Evolutionary conservation across 345 rosid genomes (phyloP).

Genomic region (Carallia pectinifolia): DNA sequence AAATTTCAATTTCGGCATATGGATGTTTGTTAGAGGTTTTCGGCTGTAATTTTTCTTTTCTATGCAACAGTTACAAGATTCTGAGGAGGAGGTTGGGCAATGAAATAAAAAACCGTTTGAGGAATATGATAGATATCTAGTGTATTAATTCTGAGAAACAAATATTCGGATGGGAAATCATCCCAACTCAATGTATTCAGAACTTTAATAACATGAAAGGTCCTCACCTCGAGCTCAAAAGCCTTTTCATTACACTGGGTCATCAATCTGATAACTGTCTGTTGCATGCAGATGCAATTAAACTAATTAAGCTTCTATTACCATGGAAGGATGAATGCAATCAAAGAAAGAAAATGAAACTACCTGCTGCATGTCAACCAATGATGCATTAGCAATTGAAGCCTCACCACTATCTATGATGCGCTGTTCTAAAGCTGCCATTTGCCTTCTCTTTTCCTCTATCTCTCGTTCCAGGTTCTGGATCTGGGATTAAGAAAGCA

Average conservation of each 20-base stretch:
- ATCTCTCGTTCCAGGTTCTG: constrained; percentile 83
- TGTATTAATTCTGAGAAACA: no score
- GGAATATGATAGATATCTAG: no score
- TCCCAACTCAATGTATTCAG: background rate
- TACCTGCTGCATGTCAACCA: constrained; percentile 98
- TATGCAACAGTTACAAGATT: no score
- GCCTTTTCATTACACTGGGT: constrained; percentile 89
- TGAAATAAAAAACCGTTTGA: no score
- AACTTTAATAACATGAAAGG: constrained; percentile 1
- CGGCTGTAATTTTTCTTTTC: no score
- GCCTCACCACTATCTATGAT: constrained; percentile 93
- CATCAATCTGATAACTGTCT: constrained; percentile 92
- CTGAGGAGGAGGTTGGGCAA: no score
- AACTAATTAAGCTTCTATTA: constrained; percentile 13
- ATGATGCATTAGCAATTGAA: constrained; percentile 83
- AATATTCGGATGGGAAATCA: background rate
- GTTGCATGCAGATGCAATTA: constrained; percentile 33
- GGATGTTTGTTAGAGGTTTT: no score
- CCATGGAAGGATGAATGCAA: background rate
- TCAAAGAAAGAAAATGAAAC: constrained; percentile 15
- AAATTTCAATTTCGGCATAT: no score
- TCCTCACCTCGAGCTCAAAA: constrained; percentile 92
- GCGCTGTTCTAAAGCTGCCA: constrained; percentile 76
- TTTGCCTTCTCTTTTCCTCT: constrained; percentile 88
- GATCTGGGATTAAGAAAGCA: constrained; percentile 47